Percentiles rank a stretch among this genome's conserved stretches.
Conservation (phyloP, 1,139 yeast genomes). For the Hyphopichia pseudoburtonii region DNA sequence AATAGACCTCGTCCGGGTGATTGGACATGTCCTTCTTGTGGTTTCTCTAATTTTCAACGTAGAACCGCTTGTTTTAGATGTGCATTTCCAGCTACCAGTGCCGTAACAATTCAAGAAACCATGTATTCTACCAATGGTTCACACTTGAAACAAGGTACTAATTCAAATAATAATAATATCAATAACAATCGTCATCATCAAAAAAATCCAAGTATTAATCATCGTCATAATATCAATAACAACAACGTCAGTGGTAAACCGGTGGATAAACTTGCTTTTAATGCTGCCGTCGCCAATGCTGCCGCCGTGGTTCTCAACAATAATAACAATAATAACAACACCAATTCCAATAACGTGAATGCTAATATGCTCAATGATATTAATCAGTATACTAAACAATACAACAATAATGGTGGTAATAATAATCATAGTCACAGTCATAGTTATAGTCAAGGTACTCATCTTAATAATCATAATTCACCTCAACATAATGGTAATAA, state of each 20-base stretch:
- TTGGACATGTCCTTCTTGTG: slow-evolving; percentile 97
- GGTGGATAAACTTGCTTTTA: slow-evolving; percentile 11
- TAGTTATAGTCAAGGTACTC: slow-evolving; percentile 4
- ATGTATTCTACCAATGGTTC: neutral
- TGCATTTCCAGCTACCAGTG: slow-evolving; percentile 80
- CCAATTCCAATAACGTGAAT: slow-evolving; percentile 6
- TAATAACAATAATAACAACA: neutral
- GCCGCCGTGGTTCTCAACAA: slow-evolving; percentile 15
- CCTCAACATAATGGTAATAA: slow-evolving; percentile 13
- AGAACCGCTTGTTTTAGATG: slow-evolving; percentile 94
- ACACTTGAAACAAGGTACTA: slow-evolving; percentile 5
- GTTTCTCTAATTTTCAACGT: slow-evolving; percentile 91
- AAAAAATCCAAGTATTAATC: slow-evolving; percentile 8
- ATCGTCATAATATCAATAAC: slow-evolving; percentile 12
- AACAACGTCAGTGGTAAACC: slow-evolving; percentile 13
- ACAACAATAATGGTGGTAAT: neutral
- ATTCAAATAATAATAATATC: slow-evolving; percentile 7
- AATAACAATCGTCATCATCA: slow-evolving; percentile 8
- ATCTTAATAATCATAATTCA: slow-evolving; percentile 10
- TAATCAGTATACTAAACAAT: neutral
- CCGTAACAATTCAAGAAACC: slow-evolving; percentile 59
- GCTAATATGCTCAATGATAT: neutral
- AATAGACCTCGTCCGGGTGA: slow-evolving; percentile 96
- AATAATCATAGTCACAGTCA: slow-evolving; percentile 5
- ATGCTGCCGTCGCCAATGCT: slow-evolving; percentile 12